Evolutionary conservation across 805 yeast species (phyloP).

Genomic region (Geotrichum ghanense): DNA sequence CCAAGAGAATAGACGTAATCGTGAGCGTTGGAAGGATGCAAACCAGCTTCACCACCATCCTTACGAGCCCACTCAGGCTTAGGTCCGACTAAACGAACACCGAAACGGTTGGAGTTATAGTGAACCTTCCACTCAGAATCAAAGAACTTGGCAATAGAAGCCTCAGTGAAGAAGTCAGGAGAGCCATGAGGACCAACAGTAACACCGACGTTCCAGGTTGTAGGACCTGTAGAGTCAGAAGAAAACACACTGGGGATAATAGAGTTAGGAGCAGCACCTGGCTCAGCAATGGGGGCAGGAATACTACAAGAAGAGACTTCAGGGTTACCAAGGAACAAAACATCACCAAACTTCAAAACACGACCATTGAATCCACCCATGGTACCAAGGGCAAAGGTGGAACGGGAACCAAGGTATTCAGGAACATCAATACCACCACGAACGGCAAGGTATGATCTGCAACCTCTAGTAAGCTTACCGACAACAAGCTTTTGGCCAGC

Average conservation of each 20-base stretch:
- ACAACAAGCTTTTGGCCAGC: conserved; percentile 70
- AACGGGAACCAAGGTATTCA: conserved; percentile 89
- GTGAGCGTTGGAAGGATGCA: conserved; percentile 97
- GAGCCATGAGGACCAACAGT: conserved; percentile 98
- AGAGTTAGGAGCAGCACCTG: conserved; percentile 42
- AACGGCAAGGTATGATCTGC: conserved; percentile 81
- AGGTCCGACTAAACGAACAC: conserved; percentile 77
- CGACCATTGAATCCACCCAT: conserved; percentile 95
- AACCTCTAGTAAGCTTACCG: conserved; percentile 74
- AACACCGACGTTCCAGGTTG: conserved; percentile 78
- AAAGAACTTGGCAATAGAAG: conserved; percentile 67
- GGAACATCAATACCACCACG: conserved; percentile 92
- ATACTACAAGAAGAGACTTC: conserved; percentile 52
- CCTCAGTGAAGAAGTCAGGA: conserved; percentile 82
- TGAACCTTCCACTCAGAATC: conserved; percentile 82
- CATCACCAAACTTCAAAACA: conserved; percentile 85
- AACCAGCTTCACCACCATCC: conserved; percentile 96
- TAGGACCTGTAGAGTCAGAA: conserved; percentile 28
- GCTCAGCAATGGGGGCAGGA: conserved; percentile 62
- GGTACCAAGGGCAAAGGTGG: conserved; percentile 84
- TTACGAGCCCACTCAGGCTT: conserved; percentile 94
- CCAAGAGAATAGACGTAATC: conserved; percentile 95
- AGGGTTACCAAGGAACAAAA: conserved; percentile 75
- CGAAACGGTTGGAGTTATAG: conserved; percentile 93
- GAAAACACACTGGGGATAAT: conserved; percentile 34